A percentile compares a stretch with the other conserved stretches of the same genome.
Conservation (phyloP, 371 early-diverging fungal species). For the Mucor irregularis region DNA sequence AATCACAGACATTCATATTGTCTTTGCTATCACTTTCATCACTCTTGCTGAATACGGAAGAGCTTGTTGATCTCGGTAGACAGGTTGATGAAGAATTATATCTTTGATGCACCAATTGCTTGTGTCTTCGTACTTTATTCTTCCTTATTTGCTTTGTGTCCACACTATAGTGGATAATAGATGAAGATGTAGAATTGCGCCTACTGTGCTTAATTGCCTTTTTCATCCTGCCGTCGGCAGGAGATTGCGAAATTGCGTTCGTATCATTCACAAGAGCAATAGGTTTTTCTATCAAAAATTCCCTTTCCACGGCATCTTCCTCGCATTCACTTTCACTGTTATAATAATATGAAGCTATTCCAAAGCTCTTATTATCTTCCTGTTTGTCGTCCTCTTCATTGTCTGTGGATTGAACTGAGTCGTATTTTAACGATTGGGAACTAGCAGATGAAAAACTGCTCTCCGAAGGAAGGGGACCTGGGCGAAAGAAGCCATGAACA, state of each 20-base stretch:
- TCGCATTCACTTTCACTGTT: background rate
- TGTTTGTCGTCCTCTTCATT: background rate
- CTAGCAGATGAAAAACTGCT: constrained; percentile 6
- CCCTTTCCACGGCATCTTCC: background rate
- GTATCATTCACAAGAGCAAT: background rate
- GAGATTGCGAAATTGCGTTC: background rate
- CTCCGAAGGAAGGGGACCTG: background rate
- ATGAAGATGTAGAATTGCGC: background rate
- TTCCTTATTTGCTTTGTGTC: background rate
- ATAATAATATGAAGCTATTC: background rate
- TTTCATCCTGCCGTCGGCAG: background rate
- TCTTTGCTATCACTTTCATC: background rate
- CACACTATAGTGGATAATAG: background rate
- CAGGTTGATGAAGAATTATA: background rate
- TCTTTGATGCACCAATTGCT: background rate
- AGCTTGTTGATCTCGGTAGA: background rate
- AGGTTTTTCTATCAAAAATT: background rate
- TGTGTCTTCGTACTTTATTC: background rate
- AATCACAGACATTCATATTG: no score
- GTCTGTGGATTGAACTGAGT: background rate
- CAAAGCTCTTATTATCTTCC: background rate
- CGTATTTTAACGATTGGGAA: background rate
- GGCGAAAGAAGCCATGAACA: background rate
- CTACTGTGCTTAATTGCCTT: background rate
- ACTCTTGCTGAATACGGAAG: no score